These are phyloP conservation scores for Ophiostoma himal-ulmi DNA, from an alignment of 2,329 filamentous ascomycete species.

Conservation along the genomic window DNA sequence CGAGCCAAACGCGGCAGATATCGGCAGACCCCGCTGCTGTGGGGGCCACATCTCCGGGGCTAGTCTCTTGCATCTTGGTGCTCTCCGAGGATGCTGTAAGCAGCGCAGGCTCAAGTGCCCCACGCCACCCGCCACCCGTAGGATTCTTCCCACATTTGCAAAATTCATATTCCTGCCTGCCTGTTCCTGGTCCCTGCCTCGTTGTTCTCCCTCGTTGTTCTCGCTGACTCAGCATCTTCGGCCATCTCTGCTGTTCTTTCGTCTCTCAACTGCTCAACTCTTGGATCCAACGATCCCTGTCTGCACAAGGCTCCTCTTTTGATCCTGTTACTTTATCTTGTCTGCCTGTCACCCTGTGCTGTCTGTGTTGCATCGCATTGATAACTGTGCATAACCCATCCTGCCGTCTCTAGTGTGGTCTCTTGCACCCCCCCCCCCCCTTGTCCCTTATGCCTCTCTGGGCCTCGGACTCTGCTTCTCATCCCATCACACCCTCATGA, in stretches of 20 bases:
- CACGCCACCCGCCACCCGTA: not conserved
- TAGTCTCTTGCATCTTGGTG: not conserved
- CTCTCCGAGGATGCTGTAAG: not conserved
- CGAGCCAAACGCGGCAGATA: not conserved
- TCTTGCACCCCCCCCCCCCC: not conserved
- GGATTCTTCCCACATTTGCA: not conserved
- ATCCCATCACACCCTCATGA: not conserved
- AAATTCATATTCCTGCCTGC: not conserved
- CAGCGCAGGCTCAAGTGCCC: not conserved
- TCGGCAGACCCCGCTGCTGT: conserved; percentile 4
- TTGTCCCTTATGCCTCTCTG: not conserved
- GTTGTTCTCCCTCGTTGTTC: not conserved
- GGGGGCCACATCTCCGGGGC: not conserved
- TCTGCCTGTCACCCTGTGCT: not conserved
- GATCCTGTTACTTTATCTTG: not conserved
- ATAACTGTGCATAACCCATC: conserved; percentile 2
- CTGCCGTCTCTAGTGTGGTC: conserved; percentile 2
- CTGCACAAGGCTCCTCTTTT: not conserved
- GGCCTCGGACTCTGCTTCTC: not conserved
- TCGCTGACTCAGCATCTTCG: not conserved
- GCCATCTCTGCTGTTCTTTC: not conserved
- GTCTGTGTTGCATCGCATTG: not conserved
- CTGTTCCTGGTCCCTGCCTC: not conserved
- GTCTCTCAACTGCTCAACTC: not conserved
- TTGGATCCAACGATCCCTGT: not conserved